Base-by-base conservation (phyloP, 108 stramenopile species). In the Cylindrotheca closterium region DNA sequence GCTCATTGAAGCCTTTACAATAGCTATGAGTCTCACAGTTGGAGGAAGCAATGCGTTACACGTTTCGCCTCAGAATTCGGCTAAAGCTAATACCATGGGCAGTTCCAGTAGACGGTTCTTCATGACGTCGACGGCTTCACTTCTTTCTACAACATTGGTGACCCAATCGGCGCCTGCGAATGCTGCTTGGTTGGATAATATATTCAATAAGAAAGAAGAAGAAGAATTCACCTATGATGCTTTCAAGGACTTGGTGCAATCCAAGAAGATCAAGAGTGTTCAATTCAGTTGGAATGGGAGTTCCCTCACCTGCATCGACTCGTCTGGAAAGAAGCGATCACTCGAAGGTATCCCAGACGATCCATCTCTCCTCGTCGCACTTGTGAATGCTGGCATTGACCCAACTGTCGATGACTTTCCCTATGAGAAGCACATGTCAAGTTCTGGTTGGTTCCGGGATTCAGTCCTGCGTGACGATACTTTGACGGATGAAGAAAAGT, bases 401-500 rank as follows among this genome's bases (percentile, higher is more conserved):
- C 27, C 28, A 4, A 51, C 51, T 8, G 28, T 51, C 27, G 19
- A 3, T 3, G 51, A 51, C 51, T 8, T 51, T 1, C 51, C 51
- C 5, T n/a, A n/a, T n/a, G 27, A 25, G 21, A 51, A 28, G 51
- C 27, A 25, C 3, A 51, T 51, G 51, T 28, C 27, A 25, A 28
- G 27, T 22, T 51, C 51, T 12, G 51, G 28, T 25, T 51, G 51
- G 51, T 51, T 51, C 51, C 26, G 28, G 21, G 51, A 51, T 8
- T n/a, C n/a, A n/a, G 51, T 51, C 4, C 26, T 51, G 51, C 27
- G 51, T 28, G 26, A 28, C 4, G 51, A 51, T 25, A 28, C 26
- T 28, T 22, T 51, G 51, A 51, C 51, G 10, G 51, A 51, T 28
- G 51, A 51, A 51, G 51, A 51, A 51, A 51, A 51, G 51, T 51